These are phyloP conservation scores for Lactifluus subvellereus DNA, from an alignment of 768 basidiomycete species.

Conservation along the genomic window DNA sequence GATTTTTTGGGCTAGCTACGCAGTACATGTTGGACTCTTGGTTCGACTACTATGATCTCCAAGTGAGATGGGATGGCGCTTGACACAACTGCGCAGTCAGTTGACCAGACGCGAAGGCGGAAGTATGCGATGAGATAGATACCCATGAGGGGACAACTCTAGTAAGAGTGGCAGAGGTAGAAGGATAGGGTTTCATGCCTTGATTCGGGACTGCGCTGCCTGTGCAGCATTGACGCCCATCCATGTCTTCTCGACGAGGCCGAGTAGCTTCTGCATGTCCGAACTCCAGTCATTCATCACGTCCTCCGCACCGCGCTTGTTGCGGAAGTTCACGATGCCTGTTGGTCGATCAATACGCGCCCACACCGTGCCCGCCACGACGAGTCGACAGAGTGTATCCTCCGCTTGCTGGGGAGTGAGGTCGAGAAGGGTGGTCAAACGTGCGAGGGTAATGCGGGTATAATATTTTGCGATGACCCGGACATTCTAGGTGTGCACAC, in stretches of 20 bases:
- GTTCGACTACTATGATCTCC: background rate
- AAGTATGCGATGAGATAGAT: background rate
- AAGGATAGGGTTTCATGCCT: conserved; percentile 31
- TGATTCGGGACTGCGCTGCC: conserved; percentile 68
- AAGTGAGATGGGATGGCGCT: background rate
- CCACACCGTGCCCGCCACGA: conserved; percentile 88
- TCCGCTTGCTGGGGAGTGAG: conserved; percentile 79
- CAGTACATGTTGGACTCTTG: background rate
- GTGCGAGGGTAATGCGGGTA: conserved; percentile 79
- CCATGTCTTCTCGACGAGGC: conserved; percentile 97
- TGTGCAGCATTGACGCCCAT: conserved; percentile 91
- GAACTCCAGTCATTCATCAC: conserved; percentile 98
- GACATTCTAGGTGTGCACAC: conserved; percentile 61
- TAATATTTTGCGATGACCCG: conserved; percentile 94
- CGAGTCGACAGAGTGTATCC: conserved; percentile 80
- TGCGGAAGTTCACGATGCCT: conserved; percentile 83
- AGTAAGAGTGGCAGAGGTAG: background rate
- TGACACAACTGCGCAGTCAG: too few relatives aligned
- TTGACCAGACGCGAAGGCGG: background rate
- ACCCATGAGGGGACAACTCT: background rate
- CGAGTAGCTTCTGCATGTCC: conserved; percentile 88
- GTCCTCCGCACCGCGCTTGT: conserved; percentile 79
- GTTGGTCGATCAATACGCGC: conserved; percentile 90
- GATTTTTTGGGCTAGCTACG: background rate
- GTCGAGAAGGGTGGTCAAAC: conserved; percentile 84